These are phyloP conservation scores for Microdochium nivale DNA, from an alignment of 2,329 filamentous ascomycete species.

Conservation along the genomic window DNA sequence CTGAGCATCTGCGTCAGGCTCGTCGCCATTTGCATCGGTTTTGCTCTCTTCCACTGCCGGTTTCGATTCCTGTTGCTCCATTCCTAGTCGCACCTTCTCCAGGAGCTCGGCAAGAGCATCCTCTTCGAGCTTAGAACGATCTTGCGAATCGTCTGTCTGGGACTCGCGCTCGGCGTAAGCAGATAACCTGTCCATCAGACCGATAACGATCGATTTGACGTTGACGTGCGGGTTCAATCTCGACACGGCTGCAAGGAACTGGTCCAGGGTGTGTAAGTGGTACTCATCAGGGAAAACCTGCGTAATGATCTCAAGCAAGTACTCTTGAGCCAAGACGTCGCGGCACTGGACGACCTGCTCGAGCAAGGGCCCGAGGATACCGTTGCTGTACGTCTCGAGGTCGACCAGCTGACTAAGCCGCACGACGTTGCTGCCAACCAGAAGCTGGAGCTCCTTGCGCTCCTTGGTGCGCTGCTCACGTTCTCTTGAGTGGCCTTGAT, in stretches of 20 bases:
- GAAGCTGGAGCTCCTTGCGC: constrained; percentile 85
- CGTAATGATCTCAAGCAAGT: constrained; percentile 94
- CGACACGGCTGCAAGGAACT: constrained; percentile 88
- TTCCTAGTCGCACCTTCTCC: constrained; percentile 65
- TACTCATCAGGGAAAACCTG: constrained; percentile 99
- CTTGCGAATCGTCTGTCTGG: constrained; percentile 58
- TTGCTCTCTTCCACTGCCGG: constrained; percentile 15
- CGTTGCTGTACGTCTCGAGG: constrained; percentile 84
- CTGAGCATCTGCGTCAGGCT: constrained; percentile 22
- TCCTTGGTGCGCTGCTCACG: constrained; percentile 90
- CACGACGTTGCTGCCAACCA: constrained; percentile 95
- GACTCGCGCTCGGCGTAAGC: constrained; percentile 89
- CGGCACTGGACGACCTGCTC: constrained; percentile 98
- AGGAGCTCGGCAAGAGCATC: constrained; percentile 73
- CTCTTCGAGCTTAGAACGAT: constrained; percentile 71
- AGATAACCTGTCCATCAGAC: constrained; percentile 91
- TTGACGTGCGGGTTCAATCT: constrained; percentile 94
- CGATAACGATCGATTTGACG: constrained; percentile 95
- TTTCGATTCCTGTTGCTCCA: constrained; percentile 36
- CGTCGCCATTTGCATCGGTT: constrained; percentile 27
- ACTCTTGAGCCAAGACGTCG: constrained; percentile 94
- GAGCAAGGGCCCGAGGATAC: constrained; percentile 78
- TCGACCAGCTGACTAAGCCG: constrained; percentile 93
- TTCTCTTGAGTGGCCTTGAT: constrained; percentile 94
- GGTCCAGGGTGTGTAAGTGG: constrained; percentile 91